Evolutionary conservation across 2,329 filamentous ascomycete genomes (phyloP).

Genomic region (Xylaria sp.): DNA sequence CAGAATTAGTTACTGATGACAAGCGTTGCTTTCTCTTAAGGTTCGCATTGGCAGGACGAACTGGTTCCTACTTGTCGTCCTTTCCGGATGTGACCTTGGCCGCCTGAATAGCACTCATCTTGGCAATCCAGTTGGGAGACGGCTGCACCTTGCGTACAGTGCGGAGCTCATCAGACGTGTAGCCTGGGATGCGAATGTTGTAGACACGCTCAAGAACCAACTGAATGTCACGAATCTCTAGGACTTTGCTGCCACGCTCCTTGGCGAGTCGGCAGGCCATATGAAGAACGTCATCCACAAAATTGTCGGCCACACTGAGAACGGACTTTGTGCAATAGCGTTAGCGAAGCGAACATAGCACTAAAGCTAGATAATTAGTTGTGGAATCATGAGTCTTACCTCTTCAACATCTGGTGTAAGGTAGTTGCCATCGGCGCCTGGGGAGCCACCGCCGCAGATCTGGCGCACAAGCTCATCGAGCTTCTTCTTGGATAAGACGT

Average conservation of each 20-base stretch:
- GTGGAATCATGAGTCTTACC: slow-evolving; percentile 61
- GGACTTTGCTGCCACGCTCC: slow-evolving; percentile 86
- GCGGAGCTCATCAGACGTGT: slow-evolving; percentile 91
- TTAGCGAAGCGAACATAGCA: slow-evolving; percentile 32
- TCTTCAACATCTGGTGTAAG: slow-evolving; percentile 95
- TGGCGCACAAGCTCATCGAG: slow-evolving; percentile 94
- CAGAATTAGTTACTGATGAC: slow-evolving; percentile 10
- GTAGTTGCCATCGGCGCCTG: slow-evolving; percentile 77
- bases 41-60: slow-evolving; percentile 25
- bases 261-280: slow-evolving; percentile 91
- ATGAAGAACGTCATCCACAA: slow-evolving; percentile 90
- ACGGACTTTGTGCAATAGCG: slow-evolving; percentile 70
- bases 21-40: slow-evolving; percentile 20
- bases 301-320: slow-evolving; percentile 89
- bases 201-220: slow-evolving; percentile 85
- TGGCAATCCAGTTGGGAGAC: slow-evolving; percentile 87
- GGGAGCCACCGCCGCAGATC: slow-evolving; percentile 82
- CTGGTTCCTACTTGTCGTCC: slow-evolving; percentile 57
- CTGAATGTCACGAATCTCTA: slow-evolving; percentile 89
- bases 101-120: slow-evolving; percentile 96
- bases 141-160: slow-evolving; percentile 95
- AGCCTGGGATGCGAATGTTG: slow-evolving; percentile 93
- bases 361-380: background rate
- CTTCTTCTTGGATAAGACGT: slow-evolving; percentile 97
- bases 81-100: slow-evolving; percentile 81